phyloP scores from a whole-genome alignment of 208 protist genomes.

The Trypanosoma conorhini region DNA sequence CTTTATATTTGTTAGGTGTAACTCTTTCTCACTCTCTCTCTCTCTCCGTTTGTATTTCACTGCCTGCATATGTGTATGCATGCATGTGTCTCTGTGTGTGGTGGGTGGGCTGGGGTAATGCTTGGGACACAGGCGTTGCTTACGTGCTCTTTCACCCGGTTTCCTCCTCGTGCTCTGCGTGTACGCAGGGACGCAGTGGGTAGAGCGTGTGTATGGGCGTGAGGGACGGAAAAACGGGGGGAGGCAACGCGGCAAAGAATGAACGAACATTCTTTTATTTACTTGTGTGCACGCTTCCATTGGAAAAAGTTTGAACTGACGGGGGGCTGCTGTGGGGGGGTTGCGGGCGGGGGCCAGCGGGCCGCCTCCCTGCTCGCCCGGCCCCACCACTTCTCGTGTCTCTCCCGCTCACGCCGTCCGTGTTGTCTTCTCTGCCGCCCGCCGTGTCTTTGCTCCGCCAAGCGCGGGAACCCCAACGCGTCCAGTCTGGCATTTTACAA shows the following conservation, averaged over 20 bases:
- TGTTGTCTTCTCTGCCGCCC: background rate
- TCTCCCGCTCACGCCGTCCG: background rate
- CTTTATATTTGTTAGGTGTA: background rate
- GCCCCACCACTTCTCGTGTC: background rate
- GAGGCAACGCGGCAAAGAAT: background rate
- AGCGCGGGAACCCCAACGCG: background rate
- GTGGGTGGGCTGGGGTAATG: background rate
- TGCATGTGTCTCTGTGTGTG: constrained; percentile 1
- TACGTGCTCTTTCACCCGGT: background rate
- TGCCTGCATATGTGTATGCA: background rate
- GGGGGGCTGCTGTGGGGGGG: too few species aligned
- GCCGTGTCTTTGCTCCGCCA: background rate
- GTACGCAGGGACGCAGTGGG: too few species aligned
- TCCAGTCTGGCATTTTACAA: background rate
- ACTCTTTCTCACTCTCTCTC: background rate
- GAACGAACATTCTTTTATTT: background rate
- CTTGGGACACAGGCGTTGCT: background rate
- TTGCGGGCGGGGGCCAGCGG: too few species aligned
- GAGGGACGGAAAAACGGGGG: background rate
- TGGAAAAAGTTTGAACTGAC: background rate
- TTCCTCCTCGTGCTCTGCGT: background rate
- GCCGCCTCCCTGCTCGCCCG: background rate
- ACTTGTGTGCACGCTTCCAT: background rate
- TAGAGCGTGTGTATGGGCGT: background rate
- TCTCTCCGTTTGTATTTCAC: background rate